Percentiles rank a stretch among this genome's conserved stretches.
phyloP scores from a whole-genome alignment of 2,329 filamentous ascomycete genomes.

The Fusarium acutatum region DNA sequence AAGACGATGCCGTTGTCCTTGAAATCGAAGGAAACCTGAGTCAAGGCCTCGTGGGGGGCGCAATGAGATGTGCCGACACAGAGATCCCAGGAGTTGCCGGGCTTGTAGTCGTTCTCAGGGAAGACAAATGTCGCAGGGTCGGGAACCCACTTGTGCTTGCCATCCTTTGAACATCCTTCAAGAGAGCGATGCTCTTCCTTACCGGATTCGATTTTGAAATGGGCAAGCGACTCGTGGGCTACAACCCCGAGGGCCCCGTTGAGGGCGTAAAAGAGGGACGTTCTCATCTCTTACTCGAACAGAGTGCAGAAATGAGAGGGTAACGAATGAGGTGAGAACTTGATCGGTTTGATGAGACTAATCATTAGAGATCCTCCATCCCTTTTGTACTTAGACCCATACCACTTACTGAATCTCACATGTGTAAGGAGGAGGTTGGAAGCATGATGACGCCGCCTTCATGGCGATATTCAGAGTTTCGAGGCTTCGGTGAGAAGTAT shows the following conservation, averaged over 20 bases:
- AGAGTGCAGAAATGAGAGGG: constrained; percentile 18
- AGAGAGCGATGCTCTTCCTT: constrained; percentile 18
- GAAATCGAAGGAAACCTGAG: constrained; percentile 40
- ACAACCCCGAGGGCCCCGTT: constrained; percentile 36
- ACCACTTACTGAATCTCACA: neutral
- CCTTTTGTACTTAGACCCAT: constrained; percentile 24
- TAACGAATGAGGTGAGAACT: constrained; percentile 31
- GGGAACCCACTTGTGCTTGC: constrained; percentile 39
- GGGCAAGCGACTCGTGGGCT: constrained; percentile 37
- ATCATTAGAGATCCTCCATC: neutral
- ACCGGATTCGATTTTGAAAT: constrained; percentile 27
- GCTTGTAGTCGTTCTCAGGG: constrained; percentile 33
- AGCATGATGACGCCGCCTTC: neutral
- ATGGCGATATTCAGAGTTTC: constrained; percentile 2
- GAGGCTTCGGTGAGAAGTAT: neutral
- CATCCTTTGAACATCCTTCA: constrained; percentile 36
- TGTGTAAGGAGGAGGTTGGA: constrained; percentile 1
- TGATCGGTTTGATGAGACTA: constrained; percentile 18
- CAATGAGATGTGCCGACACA: constrained; percentile 34
- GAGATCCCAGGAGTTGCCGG: constrained; percentile 37
- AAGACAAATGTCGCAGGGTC: constrained; percentile 39
- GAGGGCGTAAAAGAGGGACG: constrained; percentile 37
- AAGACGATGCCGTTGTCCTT: constrained; percentile 38
- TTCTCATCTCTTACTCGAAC: constrained; percentile 33
- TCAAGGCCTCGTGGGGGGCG: constrained; percentile 32